A percentile compares a stretch with the other conserved stretches of the same genome.
These are phyloP conservation scores for Phytopythium litorale DNA, from an alignment of 352 stramenopile species.

Conservation along the genomic window DNA sequence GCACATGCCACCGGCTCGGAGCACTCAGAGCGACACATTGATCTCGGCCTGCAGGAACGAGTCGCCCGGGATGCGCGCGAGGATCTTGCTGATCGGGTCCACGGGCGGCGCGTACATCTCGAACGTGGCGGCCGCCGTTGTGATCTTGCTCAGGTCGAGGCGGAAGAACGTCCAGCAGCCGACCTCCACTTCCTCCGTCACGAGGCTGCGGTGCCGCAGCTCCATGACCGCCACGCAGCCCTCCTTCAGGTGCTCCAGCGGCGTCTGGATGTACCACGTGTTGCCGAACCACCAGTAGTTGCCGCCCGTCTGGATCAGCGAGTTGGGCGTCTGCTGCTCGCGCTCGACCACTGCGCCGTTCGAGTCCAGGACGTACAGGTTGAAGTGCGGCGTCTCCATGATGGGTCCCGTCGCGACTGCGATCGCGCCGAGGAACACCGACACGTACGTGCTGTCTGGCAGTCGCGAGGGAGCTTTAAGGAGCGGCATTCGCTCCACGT, in stretches of 20 bases:
- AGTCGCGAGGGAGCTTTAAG: conserved; percentile 50
- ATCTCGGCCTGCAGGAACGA: conserved; percentile 89
- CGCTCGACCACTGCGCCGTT: conserved; percentile 67
- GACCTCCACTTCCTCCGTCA: conserved; percentile 84
- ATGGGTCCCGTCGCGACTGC: conserved; percentile 78
- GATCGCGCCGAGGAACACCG: conserved; percentile 77
- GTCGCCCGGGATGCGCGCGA: conserved; percentile 78
- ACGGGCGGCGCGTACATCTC: conserved; percentile 87
- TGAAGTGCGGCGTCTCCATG: conserved; percentile 88
- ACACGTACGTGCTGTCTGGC: conserved; percentile 81
- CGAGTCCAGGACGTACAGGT: conserved; percentile 80
- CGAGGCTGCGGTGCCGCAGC: conserved; percentile 74
- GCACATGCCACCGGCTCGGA: background rate
- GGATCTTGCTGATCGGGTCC: conserved; percentile 83
- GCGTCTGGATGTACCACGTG: conserved; percentile 84
- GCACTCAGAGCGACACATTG: conserved; percentile 75
- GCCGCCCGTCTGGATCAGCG: conserved; percentile 77
- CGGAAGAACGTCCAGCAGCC: conserved; percentile 90
- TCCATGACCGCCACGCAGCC: conserved; percentile 87
- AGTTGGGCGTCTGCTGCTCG: conserved; percentile 78
- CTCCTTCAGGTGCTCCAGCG: conserved; percentile 83
- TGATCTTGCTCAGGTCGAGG: conserved; percentile 86
- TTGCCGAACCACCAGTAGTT: conserved; percentile 91
- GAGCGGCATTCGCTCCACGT: conserved; percentile 39
- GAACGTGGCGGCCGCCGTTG: conserved; percentile 78